These are phyloP conservation scores for Cerrena zonata DNA, from an alignment of 1,284 basidiomycete genomes.

Conservation along the genomic window DNA sequence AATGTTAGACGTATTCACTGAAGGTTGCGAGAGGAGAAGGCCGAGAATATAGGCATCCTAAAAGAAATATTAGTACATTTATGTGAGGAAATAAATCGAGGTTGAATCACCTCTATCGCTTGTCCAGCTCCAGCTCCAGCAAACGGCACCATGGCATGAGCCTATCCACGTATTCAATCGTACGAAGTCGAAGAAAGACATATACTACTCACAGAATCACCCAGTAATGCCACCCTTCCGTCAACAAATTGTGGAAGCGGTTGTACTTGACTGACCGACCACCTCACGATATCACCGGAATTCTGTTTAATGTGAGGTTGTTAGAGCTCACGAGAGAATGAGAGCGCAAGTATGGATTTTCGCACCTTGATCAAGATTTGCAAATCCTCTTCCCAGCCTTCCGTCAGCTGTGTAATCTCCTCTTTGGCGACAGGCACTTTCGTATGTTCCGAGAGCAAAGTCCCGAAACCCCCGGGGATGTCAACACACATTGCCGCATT, in stretches of 20 bases:
- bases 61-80: too few species aligned
- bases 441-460: not conserved
- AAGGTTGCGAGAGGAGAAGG: not conserved
- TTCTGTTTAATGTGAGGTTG: not conserved
- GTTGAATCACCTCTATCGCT: slow-evolving; percentile 53
- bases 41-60: slow-evolving; percentile 1
- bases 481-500: not conserved
- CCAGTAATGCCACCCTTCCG: slow-evolving; percentile 35
- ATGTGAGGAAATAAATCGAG: too few species aligned
- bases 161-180: slow-evolving; percentile 27
- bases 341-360: not conserved
- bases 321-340: too few species aligned
- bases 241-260: slow-evolving; percentile 34
- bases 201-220: slow-evolving; percentile 38
- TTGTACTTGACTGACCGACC: slow-evolving; percentile 38
- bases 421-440: not conserved
- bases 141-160: slow-evolving; percentile 47
- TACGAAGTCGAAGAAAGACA: not conserved
- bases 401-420: not conserved
- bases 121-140: slow-evolving; percentile 51
- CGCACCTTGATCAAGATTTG: not conserved
- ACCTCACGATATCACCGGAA: slow-evolving; percentile 15
- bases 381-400: not conserved
- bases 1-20: not conserved
- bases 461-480: not conserved